A percentile compares a stretch with the other conserved stretches of the same genome.
These are phyloP conservation scores for Verticillium isaacii DNA, from an alignment of 2,329 filamentous ascomycete species.

Conservation along the genomic window DNA sequence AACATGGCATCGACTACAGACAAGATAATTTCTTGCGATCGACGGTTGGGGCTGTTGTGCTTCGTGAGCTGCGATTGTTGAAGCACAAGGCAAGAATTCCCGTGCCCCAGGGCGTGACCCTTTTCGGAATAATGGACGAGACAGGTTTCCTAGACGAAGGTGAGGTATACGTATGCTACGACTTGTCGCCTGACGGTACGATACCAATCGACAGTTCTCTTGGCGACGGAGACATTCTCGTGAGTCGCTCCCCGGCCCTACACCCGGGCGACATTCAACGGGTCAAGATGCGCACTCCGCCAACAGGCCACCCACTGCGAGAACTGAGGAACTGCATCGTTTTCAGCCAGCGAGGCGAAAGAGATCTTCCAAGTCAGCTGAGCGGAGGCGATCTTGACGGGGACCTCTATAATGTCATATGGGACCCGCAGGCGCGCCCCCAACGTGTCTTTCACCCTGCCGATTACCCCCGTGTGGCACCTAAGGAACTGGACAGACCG, in stretches of 20 bases:
- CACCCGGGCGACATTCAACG: slow-evolving; percentile 78
- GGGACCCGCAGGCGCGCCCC: slow-evolving; percentile 51
- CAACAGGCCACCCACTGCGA: slow-evolving; percentile 52
- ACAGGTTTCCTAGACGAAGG: slow-evolving; percentile 61
- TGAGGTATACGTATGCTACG: slow-evolving; percentile 62
- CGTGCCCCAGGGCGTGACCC: slow-evolving; percentile 63
- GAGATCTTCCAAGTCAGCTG: slow-evolving; percentile 74
- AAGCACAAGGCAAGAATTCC: slow-evolving; percentile 78
- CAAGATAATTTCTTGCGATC: slow-evolving; percentile 66
- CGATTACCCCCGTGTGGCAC: slow-evolving; percentile 59
- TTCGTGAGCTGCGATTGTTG: slow-evolving; percentile 67
- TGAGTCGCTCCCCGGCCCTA: slow-evolving; percentile 76
- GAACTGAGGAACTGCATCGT: slow-evolving; percentile 68
- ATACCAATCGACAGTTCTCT: slow-evolving; percentile 22
- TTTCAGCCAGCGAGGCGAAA: slow-evolving; percentile 65
- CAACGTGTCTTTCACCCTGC: slow-evolving; percentile 48
- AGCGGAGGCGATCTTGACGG: slow-evolving; percentile 82
- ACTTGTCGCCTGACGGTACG: slow-evolving; percentile 20
- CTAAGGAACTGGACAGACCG: slow-evolving; percentile 53
- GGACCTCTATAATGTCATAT: slow-evolving; percentile 77
- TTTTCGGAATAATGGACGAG: slow-evolving; percentile 84
- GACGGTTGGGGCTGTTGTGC: slow-evolving; percentile 63
- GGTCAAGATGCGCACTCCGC: slow-evolving; percentile 58
- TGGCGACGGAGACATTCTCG: slow-evolving; percentile 42
- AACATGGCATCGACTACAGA: slow-evolving; percentile 59